Percentiles rank a stretch among this genome's conserved stretches.
These are phyloP conservation scores for Phytophthora foliorum DNA, from an alignment of 352 stramenopile species.

Conservation along the genomic window DNA sequence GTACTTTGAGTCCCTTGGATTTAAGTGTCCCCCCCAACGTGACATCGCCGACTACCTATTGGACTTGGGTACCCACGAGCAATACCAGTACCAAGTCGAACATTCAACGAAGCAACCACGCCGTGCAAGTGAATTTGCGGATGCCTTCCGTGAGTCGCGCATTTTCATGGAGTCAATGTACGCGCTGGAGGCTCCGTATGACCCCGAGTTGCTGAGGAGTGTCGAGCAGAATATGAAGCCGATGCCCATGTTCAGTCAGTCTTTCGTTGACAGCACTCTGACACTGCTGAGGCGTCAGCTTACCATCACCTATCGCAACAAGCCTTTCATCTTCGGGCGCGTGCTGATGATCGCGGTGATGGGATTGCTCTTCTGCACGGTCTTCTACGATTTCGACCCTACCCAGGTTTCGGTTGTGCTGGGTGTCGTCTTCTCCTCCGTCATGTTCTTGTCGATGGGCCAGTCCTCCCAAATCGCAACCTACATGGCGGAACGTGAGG, in stretches of 20 bases:
- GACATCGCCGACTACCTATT: slow-evolving; percentile 43
- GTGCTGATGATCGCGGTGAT: slow-evolving; percentile 52
- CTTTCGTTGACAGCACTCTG: slow-evolving; percentile 31
- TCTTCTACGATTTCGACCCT: slow-evolving; percentile 53
- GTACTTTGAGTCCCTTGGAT: slow-evolving; percentile 51
- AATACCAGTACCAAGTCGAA: slow-evolving; percentile 28
- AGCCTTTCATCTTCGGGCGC: slow-evolving; percentile 45
- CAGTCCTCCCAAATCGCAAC: slow-evolving; percentile 71
- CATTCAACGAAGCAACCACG: slow-evolving; percentile 21
- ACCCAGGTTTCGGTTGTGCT: slow-evolving; percentile 54
- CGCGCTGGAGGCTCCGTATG: slow-evolving; percentile 20
- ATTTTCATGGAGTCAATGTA: slow-evolving; percentile 22
- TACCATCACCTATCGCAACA: slow-evolving; percentile 62
- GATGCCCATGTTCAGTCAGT: slow-evolving; percentile 45
- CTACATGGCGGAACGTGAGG: slow-evolving; percentile 63
- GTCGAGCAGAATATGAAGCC: slow-evolving; percentile 30
- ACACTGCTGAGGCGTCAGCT: slow-evolving; percentile 55
- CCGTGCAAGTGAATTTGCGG: slow-evolving; percentile 24
- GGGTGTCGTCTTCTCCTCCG: slow-evolving; percentile 81
- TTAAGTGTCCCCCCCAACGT: slow-evolving; percentile 34
- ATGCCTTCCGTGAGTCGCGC: slow-evolving; percentile 24
- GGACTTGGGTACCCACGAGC: slow-evolving; percentile 33
- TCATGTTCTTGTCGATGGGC: slow-evolving; percentile 84
- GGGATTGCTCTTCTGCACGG: slow-evolving; percentile 49
- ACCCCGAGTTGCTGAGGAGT: slow-evolving; percentile 23